These are phyloP conservation scores for Aspergillus hortae DNA, from an alignment of 2,329 filamentous ascomycete species.

Conservation along the genomic window DNA sequence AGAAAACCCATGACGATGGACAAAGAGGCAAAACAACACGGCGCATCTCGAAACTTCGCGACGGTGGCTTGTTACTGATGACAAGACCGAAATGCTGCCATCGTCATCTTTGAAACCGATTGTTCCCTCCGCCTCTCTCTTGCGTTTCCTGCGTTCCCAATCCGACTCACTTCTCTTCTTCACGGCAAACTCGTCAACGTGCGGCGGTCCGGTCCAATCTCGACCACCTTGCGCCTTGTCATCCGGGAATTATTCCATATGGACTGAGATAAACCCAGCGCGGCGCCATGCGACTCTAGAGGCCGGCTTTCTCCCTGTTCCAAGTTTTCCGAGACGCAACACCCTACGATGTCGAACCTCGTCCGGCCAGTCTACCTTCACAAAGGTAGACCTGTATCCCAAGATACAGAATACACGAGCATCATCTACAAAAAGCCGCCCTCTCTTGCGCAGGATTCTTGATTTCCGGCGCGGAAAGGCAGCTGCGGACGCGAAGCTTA, in stretches of 20 bases:
- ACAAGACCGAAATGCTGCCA: slow-evolving; percentile 35
- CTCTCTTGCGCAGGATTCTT: slow-evolving; percentile 36
- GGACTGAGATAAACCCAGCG: slow-evolving; percentile 16
- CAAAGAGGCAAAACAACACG: slow-evolving; percentile 2
- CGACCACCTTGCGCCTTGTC: slow-evolving; percentile 10
- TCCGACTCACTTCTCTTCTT: slow-evolving; percentile 58
- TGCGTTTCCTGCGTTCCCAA: slow-evolving; percentile 71
- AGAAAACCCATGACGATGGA: slow-evolving; percentile 1
- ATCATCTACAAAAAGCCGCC: slow-evolving; percentile 29
- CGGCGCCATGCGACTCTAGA: slow-evolving; percentile 24
- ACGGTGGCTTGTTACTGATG: slow-evolving; percentile 4
- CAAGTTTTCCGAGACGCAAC: slow-evolving; percentile 8
- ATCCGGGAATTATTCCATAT: slow-evolving; percentile 18
- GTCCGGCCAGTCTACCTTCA: slow-evolving; percentile 1
- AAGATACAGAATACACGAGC: slow-evolving; percentile 20
- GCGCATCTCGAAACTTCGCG: slow-evolving; percentile 1
- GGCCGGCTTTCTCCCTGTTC: slow-evolving; percentile 28
- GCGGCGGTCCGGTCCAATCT: slow-evolving; percentile 15
- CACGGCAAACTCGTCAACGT: slow-evolving; percentile 35
- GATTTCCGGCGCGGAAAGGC: slow-evolving; percentile 32
- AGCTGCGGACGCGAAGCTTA: slow-evolving; percentile 37
- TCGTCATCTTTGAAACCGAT: slow-evolving; percentile 31
- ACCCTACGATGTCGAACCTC: slow-evolving; percentile 11
- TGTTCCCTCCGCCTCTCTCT: slow-evolving; percentile 54
- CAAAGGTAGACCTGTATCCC: slow-evolving; percentile 7